These are phyloP conservation scores for Coniochaeta sp. DNA, from an alignment of 2,329 filamentous ascomycete genomes.

Conservation along the genomic window DNA sequence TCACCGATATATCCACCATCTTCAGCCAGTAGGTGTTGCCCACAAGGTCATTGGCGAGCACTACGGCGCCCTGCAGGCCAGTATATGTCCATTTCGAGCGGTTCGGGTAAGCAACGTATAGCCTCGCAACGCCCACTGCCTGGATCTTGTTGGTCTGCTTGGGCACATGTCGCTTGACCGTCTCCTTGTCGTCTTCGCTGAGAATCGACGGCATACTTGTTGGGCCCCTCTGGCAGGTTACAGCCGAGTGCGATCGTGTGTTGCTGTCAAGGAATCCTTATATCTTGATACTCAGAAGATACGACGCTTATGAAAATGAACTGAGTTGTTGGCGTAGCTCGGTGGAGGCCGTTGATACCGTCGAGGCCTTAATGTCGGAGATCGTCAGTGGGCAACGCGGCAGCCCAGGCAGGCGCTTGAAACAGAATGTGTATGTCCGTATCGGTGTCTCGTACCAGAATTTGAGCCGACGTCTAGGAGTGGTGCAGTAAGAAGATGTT, in stretches of 20 bases:
- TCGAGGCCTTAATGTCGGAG: not conserved
- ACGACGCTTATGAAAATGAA: not conserved
- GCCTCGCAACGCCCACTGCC: slow-evolving; percentile 83
- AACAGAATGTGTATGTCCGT: not conserved
- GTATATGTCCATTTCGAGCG: slow-evolving; percentile 86
- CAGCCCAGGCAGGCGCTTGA: not conserved
- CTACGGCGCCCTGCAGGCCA: slow-evolving; percentile 82
- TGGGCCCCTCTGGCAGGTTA: not conserved
- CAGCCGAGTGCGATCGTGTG: not conserved
- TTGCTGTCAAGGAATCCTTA: not conserved
- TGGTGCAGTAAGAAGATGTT: not conserved
- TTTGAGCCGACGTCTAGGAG: not conserved
- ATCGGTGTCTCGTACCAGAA: not conserved
- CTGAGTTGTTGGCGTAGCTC: not conserved
- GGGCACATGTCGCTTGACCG: slow-evolving; percentile 87
- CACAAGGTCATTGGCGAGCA: slow-evolving; percentile 88
- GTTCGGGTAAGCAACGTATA: slow-evolving; percentile 90
- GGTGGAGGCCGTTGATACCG: not conserved
- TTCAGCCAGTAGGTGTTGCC: slow-evolving; percentile 97
- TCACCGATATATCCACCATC: slow-evolving; percentile 89
- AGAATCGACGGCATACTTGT: slow-evolving; percentile 58
- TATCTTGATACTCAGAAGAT: not conserved
- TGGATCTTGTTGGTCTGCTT: slow-evolving; percentile 97
- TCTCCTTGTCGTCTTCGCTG: slow-evolving; percentile 90
- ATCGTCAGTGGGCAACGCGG: not conserved